Base-by-base conservation (phyloP, 1,284 basidiomycete species). In the Ganoderma multipileum region DNA sequence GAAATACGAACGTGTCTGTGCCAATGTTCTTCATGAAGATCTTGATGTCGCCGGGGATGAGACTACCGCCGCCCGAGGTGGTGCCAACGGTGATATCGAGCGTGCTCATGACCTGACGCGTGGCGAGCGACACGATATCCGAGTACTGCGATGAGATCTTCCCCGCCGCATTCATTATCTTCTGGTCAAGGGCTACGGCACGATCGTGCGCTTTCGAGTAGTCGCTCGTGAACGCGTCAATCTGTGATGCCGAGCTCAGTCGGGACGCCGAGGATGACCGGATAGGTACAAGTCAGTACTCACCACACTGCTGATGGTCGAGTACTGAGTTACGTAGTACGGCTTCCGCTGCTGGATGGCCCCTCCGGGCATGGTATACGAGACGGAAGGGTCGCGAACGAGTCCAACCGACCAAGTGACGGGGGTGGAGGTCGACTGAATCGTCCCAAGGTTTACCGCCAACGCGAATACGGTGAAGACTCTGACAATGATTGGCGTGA, bases 21-120 rank as follows among this genome's bases (percentile, higher is more conserved):
- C 75, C 77, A 5, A 76, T 63, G 61, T 76, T 69, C 70, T 77
- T 86, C 84, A 87, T 84, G 77, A 86, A 87, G 38, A 81, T 79
- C 76, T 81, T 81, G 12, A 85, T 77, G 69, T 86, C 85, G 0
- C 79, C 79, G 0, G 73, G 66, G 64, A 83, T 80, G 58, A 69
- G 77, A 0, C 75, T 76, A 2, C 83, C 83, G 67, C 80, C 83
- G 67, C 80, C 72, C 2, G 74, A 44, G 38, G 74, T 73, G 16
- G 73, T 75, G 11, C 73, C 70, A 14, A 82, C 68, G 0, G 83
- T 83, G 64, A 82, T 75, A 64, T 85, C 83, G 1, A 82, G 72
- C 1, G 77, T 76, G 9, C 78, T 82, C 62, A 84, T 79, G 9
- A 81, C 79, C 74, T 86, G 84, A 7, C 84, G 78, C 0, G 81